Percentiles rank a stretch among this genome's conserved stretches.
Evolutionary conservation across 306 rosid species (phyloP).

Genomic region (Ceratonia siliqua): DNA sequence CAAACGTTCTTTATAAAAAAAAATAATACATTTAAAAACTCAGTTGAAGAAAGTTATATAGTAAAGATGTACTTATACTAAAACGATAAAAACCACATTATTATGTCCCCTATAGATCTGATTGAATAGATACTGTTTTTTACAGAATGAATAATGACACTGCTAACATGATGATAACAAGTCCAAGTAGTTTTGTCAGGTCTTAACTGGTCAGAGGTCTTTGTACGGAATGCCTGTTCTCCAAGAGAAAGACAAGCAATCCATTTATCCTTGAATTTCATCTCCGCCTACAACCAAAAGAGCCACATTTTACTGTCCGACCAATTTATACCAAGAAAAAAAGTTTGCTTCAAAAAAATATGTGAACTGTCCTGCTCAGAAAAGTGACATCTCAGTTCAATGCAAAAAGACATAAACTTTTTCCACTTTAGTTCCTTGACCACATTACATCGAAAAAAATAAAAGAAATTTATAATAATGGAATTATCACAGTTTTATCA

Average conservation of each 20-base stretch:
- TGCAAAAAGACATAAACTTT: background rate
- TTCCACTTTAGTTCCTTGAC: background rate
- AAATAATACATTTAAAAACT: background rate
- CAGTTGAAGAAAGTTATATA: background rate
- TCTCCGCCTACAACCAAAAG: conserved; percentile 64
- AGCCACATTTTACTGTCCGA: background rate
- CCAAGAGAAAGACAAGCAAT: conserved; percentile 88
- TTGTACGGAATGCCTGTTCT: conserved; percentile 87
- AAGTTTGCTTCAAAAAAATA: no score
- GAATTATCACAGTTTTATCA: background rate
- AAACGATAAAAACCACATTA: background rate
- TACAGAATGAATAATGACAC: background rate
- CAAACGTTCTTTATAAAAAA: background rate
- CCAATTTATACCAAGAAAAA: background rate
- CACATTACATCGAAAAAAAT: background rate
- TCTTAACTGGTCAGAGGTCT: conserved; percentile 65
- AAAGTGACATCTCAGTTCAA: background rate
- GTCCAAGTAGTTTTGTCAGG: background rate
- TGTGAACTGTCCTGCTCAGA: no score
- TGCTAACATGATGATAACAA: background rate
- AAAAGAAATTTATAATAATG: background rate
- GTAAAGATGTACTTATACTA: background rate
- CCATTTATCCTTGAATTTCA: conserved; percentile 95
- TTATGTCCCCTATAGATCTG: background rate
- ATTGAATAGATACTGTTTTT: background rate